Base-by-base conservation (phyloP, 306 rosid species). In the Morella rubra region DNA sequence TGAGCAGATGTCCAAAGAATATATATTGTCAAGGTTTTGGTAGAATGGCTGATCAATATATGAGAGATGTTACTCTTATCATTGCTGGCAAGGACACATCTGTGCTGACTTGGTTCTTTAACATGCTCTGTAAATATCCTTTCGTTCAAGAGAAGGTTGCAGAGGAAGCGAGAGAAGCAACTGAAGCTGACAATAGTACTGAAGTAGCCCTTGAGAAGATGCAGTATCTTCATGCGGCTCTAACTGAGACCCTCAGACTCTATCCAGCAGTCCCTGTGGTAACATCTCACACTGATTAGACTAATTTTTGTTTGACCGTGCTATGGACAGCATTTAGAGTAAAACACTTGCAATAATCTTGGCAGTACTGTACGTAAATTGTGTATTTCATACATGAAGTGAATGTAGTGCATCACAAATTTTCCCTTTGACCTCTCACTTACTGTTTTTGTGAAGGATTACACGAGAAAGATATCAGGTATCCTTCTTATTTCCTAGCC, bases 211-310 rank as follows among this genome's bases (percentile, higher is more conserved):
- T 86, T 44, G 84, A 88, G 50, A 90, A 84, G 70, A 89, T 91
- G 90, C 83, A 77, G 37, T 88, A 84, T 80, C 87, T 89, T 6
- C 80, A 78, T 78, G 92, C 92, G 41, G 68, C 91, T 73, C 70
- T 87, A 75, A 74, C 80, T 32, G 97, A 91, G 77, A 89, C 89
- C 6, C 77, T 91, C 47, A 83, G 92, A 61, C 87, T 91, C 41
- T 79, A 87, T 62, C 93, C 97, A 42, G 83, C 94, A 72, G 82
- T 86, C 73, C 91, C 92, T 7, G 79, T 81, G 94, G 97, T 85
- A 80, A 74, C 24, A 16, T 41, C 3, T 32, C 37, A n/a, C 12
- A 44, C 22, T 42, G 53, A 49, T 56, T 20, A 56, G 27, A 56
- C 62, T 14, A 56, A 10, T 56, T 56, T 56, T 56, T 4, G 37